Evolutionary conservation across 805 yeast species (phyloP).

Genomic region (Candida chilensis): DNA sequence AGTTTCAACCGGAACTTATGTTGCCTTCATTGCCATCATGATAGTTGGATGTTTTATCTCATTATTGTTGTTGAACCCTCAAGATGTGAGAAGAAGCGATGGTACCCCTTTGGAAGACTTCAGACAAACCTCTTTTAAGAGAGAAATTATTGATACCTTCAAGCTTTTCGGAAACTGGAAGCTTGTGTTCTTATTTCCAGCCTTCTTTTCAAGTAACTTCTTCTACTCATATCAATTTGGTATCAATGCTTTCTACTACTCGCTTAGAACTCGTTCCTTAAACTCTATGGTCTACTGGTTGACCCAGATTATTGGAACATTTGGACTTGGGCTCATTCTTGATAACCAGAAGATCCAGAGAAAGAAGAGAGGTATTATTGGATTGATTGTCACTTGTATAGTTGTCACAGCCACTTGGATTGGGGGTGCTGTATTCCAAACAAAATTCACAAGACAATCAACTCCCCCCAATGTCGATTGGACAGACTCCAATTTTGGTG

Average conservation of each 20-base stretch:
- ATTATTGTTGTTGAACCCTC: conserved; percentile 4
- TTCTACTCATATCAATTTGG: conserved; percentile 6
- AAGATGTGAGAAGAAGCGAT: conserved; percentile 6
- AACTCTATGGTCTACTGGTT: conserved; percentile 7
- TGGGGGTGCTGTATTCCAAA: conserved; percentile 1
- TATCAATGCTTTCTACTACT: conserved; percentile 5
- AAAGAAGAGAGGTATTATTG: conserved; percentile 5
- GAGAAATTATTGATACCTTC: conserved; percentile 3
- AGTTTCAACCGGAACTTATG: conserved; percentile 6
- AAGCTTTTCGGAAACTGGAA: conserved; percentile 4
- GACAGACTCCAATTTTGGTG: conserved; percentile 4
- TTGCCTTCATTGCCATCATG: conserved; percentile 6
- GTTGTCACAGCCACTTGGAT: conserved; percentile 1
- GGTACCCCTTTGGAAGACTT: conserved; percentile 6
- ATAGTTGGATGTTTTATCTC: conserved; percentile 4
- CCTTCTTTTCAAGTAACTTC: conserved; percentile 6
- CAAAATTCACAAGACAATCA: conserved; percentile 2
- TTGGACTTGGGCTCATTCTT: conserved; percentile 3
- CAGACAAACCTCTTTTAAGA: conserved; percentile 3
- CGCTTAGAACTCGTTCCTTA: conserved; percentile 7
- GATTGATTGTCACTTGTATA: conserved; percentile 3
- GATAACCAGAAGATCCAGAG: conserved; percentile 4
- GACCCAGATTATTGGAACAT: conserved; percentile 6
- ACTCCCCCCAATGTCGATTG: conserved; percentile 3
- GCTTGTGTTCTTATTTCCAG: conserved; percentile 5